Base-by-base conservation (phyloP, 176 grass and related monocot genomes). In the Cenchrus americanus region DNA sequence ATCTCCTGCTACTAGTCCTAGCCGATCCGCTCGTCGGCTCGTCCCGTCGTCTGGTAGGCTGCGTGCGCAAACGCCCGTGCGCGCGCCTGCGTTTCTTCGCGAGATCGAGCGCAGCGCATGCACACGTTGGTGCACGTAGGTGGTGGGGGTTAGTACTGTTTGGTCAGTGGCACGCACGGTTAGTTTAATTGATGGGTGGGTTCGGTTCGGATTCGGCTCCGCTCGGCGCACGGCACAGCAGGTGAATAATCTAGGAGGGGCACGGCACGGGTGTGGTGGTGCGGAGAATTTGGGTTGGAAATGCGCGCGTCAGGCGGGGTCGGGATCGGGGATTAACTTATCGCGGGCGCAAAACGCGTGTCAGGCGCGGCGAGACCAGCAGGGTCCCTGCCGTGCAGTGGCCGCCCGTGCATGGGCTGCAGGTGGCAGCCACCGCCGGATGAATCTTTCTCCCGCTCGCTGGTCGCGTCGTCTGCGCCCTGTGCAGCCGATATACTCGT, bases 341-440 rank as follows among this genome's bases (percentile, higher is more conserved):
- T 60, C 62, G 44, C 51, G 26, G 54, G 44, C 44, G 17, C 42
- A 41, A 73, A 73, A 80, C 86, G 59, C 86, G 80, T 73, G 76
- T 79, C 65, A 19, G 66, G 24, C 4, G 10, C 17, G 67, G 48
- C 5, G 14, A n/a, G 55, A 53, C 47, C 8, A 15, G 51, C 52
- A 19, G 44, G 54, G 26, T 14, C n/a, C 19, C 47, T 71, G 74
- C 55, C 66, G 59, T n/a, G 74, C 55, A 48, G 59, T n/a, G 40
- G 68, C 40, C 41, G 41, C 14, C 30, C 27, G 10, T 88, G 67
- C 87, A 60, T 84, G 68, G 47, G 59, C 67, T 9, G 40, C 68
- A 41, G 23, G 66, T 88, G 86, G 75, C 63, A 32, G 43, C n/a
- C 44, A 7, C 9, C 52, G 63, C 37, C 51, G 10, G 50, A 24